Evolutionary conservation across 2,329 filamentous ascomycete species (phyloP), one percentile per base, ranked within the genome.

Genomic region (Aspergillus pseudotamarii): DNA sequence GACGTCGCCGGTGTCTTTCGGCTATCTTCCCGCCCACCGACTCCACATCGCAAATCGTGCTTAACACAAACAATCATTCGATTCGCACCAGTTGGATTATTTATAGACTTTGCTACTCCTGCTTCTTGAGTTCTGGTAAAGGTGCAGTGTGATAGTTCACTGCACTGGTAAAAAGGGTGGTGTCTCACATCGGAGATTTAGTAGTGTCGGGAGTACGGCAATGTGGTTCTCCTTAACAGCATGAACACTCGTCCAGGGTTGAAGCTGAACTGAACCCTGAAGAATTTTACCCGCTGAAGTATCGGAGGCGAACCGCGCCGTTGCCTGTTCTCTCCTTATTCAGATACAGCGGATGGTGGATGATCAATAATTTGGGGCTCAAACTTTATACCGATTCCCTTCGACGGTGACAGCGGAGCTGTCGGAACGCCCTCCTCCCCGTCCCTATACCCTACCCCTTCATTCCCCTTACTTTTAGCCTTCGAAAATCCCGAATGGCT

Each of bases 401-500:
- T 30, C 12, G 21, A 36, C 51, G 43, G 58, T 55, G 48, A 41
- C 63, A 30, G 58, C 63, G 53, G 56, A 65, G 32, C 55, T 54
- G n/a, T 59, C 51, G 59, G 62, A 57, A 46, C 61, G 54, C 46
- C 5, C 6, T 48, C 23, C 41, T 43, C 58, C 50, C 43, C 41
- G 46, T 43, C 59, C 58, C 51, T 46, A 36, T 59, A 61, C 45
- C 32, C 16, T 36, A 28, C 41, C 43, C 23, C 32, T 53, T 45
- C 32, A 56, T 50, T 63, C 41, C 30, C 45, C 41, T 51, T 58
- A 30, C 38, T 23, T 36, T 45, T n/a, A 32, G 28, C 21, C 41
- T 58, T 57, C 30, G 34, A 32, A 45, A 28, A 23, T 58, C 26
- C 59, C 65, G 58, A 43, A 77, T 77, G 75, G 72, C 68, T 59